Evolutionary conservation across 257 asterid species (phyloP).

Genomic region (Plantago ovata): DNA sequence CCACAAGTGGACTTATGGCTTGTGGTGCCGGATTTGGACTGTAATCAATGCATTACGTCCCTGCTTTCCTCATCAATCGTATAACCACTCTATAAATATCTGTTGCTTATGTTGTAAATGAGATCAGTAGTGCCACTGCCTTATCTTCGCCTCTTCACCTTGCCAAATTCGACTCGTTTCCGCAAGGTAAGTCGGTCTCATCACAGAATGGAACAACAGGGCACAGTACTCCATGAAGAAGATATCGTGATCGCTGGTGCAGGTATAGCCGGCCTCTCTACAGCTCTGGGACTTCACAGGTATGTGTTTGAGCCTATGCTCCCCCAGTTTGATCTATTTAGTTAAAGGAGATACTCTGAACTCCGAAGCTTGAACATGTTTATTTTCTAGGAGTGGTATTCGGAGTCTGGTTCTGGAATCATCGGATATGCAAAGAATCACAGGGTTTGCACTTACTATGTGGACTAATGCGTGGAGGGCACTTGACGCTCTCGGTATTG

Average conservation of each 20-base stretch:
- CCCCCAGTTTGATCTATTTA: too few relatives aligned
- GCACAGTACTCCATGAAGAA: constrained; percentile 24
- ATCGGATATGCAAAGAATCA: constrained; percentile 40
- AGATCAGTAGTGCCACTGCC: background rate
- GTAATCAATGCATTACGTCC: background rate
- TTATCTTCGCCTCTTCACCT: background rate
- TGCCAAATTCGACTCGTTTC: background rate
- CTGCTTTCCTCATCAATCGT: constrained; percentile 3
- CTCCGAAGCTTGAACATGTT: background rate
- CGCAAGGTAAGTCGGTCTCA: too few relatives aligned
- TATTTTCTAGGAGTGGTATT: constrained; percentile 37
- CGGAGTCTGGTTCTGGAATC: constrained; percentile 53
- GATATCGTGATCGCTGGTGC: constrained; percentile 48
- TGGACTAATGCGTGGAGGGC: constrained; percentile 69
- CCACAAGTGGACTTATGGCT: background rate
- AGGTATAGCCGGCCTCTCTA: constrained; percentile 52
- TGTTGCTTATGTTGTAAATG: too few relatives aligned
- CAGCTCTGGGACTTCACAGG: constrained; percentile 63
- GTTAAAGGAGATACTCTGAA: too few relatives aligned
- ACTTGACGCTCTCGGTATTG: constrained; percentile 48
- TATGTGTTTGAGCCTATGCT: background rate
- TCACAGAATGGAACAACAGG: constrained; percentile 2
- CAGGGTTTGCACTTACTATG: constrained; percentile 51
- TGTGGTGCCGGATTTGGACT: background rate
- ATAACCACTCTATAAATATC: background rate